Percentiles rank a stretch among this genome's conserved stretches.
phyloP scores from a whole-genome alignment of 2,329 filamentous ascomycete genomes.

The Penicillium paneum region DNA sequence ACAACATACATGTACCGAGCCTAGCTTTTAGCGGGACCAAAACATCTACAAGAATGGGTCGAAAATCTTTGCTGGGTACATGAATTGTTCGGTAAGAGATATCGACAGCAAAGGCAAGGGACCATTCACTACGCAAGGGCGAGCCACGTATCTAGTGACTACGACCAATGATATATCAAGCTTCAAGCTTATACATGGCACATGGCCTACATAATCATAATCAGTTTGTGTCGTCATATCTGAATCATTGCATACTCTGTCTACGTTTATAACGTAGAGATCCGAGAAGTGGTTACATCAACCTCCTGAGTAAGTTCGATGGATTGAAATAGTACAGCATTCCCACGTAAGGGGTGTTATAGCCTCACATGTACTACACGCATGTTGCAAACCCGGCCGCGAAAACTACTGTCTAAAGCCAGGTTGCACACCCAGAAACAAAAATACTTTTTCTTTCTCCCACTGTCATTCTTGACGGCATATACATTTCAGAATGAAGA shows the following conservation, averaged over 20 bases:
- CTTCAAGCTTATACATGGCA: background rate
- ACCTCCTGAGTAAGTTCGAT: background rate
- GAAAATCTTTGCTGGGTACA: background rate
- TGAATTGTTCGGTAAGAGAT: background rate
- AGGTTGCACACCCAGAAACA: background rate
- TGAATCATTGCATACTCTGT: background rate
- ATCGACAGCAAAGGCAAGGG: background rate
- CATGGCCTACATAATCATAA: background rate
- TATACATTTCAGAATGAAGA: background rate
- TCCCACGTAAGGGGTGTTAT: background rate
- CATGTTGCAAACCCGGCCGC: background rate
- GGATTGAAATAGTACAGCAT: background rate
- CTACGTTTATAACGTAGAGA: background rate
- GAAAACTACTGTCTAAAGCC: background rate
- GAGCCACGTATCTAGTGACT: background rate
- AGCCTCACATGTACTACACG: background rate
- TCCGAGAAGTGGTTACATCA: background rate
- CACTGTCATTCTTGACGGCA: no score
- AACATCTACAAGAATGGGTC: background rate
- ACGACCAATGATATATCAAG: background rate
- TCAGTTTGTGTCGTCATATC: background rate
- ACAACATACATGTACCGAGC: background rate
- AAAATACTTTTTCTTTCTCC: background rate
- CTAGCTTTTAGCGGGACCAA: background rate
- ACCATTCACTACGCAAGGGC: background rate